Evolutionary conservation across 2,329 filamentous ascomycete species (phyloP), one percentile per base, ranked within the genome.

Genomic region (Fusarium verrucosum): DNA sequence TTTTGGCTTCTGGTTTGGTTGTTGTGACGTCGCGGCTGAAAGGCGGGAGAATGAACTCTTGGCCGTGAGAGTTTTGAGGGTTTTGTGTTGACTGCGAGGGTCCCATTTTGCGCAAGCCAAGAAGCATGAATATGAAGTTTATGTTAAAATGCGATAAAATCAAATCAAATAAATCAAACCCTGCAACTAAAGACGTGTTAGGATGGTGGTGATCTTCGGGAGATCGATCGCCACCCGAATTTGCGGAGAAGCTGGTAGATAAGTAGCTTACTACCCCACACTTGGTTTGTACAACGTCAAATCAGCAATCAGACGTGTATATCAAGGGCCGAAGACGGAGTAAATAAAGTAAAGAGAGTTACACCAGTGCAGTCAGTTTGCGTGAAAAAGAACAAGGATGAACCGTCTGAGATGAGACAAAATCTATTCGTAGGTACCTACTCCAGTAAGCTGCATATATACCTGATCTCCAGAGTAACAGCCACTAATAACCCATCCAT

Each of bases 11-110:
- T 5, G 72, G 49, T 62, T 73, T 85, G n/a, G 62, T 74, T 1
- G 87, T 86, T 22, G 77, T 87, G 32, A 91, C 77, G 3, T 75
- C 67, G 11, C 85, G 83, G 17, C 76, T 61, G 33, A 54, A 72
- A 13, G 70, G 62, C 7, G 70, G 70, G 3, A 72, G 58, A 41
- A 61, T 20, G 41, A 72, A 72, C 10, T 72, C 68, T 35, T 42
- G 35, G 11, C 40, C 50, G 13, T 56, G 49, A 8, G 53, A 17
- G 5, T 54, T 45, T 28, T 20, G 36, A 13, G 36, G 28, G 40
- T 57, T 61, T 40, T 59, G 38, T 1, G 38, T 35, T 14, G 64
- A 50, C 14, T 53, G 51, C 2, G 61, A 52, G 23, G 52, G 52
- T 5, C 58, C 68, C 68, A 70, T 69, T 20, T 20, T 32, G 25